Percentiles rank a stretch among this genome's conserved stretches.
Conservation (phyloP, 768 basidiomycete species). For the Auriscalpium orientale region DNA sequence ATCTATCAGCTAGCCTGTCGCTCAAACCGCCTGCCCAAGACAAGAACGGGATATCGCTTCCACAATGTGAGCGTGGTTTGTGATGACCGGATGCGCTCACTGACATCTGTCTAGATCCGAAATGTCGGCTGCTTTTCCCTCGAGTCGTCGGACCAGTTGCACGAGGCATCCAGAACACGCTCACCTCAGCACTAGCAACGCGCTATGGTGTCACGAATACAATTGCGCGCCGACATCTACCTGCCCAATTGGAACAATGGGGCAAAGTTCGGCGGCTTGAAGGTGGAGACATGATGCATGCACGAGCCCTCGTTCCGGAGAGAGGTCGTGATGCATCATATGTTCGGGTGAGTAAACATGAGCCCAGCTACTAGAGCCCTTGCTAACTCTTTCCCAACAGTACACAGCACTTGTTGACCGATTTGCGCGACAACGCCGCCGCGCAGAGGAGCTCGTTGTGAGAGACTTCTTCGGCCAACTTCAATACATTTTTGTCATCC, state of each 20-base stretch:
- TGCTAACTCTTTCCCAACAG: neutral
- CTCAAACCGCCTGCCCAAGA: neutral
- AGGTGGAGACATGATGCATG: neutral
- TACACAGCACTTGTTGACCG: neutral
- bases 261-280: neutral
- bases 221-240: neutral
- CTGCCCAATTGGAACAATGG: neutral
- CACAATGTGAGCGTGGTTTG: neutral
- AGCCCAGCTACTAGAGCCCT: neutral
- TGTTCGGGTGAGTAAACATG: neutral
- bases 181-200: neutral
- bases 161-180: neutral
- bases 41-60: neutral
- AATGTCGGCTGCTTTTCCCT: neutral
- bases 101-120: neutral
- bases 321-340: neutral
- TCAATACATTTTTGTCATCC: neutral
- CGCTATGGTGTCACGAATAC: neutral
- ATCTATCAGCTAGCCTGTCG: neutral
- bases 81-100: neutral
- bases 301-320: neutral
- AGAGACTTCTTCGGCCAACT: neutral
- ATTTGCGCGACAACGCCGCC: neutral
- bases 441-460: neutral
- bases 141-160: neutral